phyloP scores from a whole-genome alignment of 2,329 filamentous ascomycete species.

The Fusarium zealandicum region DNA sequence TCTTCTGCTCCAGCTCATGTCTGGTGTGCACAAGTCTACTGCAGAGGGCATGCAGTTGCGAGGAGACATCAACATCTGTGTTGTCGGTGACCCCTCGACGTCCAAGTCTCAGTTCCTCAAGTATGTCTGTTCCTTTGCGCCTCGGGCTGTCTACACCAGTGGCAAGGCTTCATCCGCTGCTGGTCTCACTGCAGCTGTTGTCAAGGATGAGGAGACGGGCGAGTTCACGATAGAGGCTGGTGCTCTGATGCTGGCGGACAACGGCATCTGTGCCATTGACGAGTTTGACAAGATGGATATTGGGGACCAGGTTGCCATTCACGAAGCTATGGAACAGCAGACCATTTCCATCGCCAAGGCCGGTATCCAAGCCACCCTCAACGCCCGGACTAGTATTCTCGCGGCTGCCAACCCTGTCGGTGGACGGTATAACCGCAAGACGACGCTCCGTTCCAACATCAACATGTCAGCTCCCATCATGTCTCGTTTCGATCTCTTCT shows the following conservation, averaged over 20 bases:
- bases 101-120: constrained; percentile 98
- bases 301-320: constrained; percentile 94
- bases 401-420: constrained; percentile 96
- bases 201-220: constrained; percentile 98
- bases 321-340: constrained; percentile 99
- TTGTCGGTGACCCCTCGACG: constrained; percentile 95
- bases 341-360: constrained; percentile 99
- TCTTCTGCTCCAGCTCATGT: constrained; percentile 89
- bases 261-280: constrained; percentile 97
- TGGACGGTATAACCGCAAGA: constrained; percentile 96
- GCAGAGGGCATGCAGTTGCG: constrained; percentile 93
- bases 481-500: constrained; percentile 99
- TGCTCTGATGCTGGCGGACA: constrained; percentile 95
- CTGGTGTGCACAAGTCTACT: constrained; percentile 92
- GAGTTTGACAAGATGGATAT: constrained; percentile 99
- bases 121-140: constrained; percentile 97
- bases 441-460: constrained; percentile 90
- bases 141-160: constrained; percentile 94
- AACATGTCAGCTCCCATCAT: constrained; percentile 99
- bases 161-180: constrained; percentile 97
- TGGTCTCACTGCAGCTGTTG: constrained; percentile 94
- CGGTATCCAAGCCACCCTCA: constrained; percentile 96
- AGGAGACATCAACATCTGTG: constrained; percentile 98
- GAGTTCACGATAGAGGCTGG: constrained; percentile 99
- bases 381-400: constrained; percentile 92